A percentile compares a stretch with the other conserved stretches of the same genome.
phyloP scores from a whole-genome alignment of 2,329 filamentous ascomycete genomes.

The Ophiostoma piceae region DNA sequence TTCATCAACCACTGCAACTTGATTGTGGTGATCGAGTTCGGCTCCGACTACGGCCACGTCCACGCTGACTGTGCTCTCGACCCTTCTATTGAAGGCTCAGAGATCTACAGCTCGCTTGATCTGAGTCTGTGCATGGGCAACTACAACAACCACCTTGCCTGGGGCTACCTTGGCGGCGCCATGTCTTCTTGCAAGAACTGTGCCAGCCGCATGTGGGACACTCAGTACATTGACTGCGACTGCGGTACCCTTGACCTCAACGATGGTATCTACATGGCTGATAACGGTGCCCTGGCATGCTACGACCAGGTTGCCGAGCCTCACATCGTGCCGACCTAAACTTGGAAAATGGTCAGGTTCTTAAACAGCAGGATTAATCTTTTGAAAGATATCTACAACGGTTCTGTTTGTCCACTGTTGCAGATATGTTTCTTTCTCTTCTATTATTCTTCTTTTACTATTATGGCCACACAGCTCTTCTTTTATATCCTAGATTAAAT shows the following conservation, averaged over 20 bases:
- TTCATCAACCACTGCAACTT: conserved; percentile 20
- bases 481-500: too few relatives aligned
- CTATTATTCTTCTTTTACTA: too few relatives aligned
- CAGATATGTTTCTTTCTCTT: too few relatives aligned
- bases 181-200: conserved; percentile 24
- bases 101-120: conserved; percentile 18
- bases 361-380: too few relatives aligned
- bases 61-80: conserved; percentile 17
- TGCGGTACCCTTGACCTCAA: conserved; percentile 25
- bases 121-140: conserved; percentile 25
- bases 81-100: background rate
- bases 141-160: conserved; percentile 23
- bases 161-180: conserved; percentile 23
- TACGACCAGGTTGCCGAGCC: conserved; percentile 17
- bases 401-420: too few relatives aligned
- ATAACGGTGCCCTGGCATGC: conserved; percentile 19
- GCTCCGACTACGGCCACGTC: conserved; percentile 18
- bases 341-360: too few relatives aligned
- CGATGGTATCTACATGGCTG: conserved; percentile 19
- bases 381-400: too few relatives aligned
- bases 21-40: conserved; percentile 6
- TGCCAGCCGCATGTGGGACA: conserved; percentile 12
- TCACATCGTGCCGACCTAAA: background rate
- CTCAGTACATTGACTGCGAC: conserved; percentile 22
- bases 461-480: too few relatives aligned